Base-by-base conservation (phyloP, 495 filamentous ascomycete genomes). In the Baudoinia panamericana region DNA sequence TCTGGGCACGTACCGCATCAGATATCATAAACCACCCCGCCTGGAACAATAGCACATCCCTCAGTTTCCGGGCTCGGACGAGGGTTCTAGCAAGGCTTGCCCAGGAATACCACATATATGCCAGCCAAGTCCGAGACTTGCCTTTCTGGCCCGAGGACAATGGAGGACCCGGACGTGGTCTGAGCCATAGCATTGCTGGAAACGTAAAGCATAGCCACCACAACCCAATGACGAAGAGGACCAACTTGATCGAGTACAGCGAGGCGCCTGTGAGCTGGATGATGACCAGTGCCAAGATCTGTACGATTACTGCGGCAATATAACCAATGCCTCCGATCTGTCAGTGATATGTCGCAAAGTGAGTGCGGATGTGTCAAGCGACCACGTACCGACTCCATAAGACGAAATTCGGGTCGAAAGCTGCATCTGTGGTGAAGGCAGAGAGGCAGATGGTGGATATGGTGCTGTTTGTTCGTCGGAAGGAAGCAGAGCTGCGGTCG, bases 171-270 rank as follows among this genome's bases (percentile, higher is more conserved):
- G 90, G 90, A 21, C 90, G 73, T 12, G 88, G 75, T 17, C 86
- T 74, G n/a, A 97, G 70, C 83, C 84, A 95, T 44, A 93, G 58
- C 17, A 79, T 80, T 6, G 86, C 82, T 3, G 90, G 90, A 38
- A 95, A 74, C 9, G 86, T 88, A 53, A 97, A 96, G 25, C 75
- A 37, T 37, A 90, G 77, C 90, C 90, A 96, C 90, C 90, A 97
- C n/a, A 76, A 58, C 11, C 90, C 90, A 36, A 95, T 76, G 27
- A 84, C 55, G 53, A 92, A 87, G 8, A 97, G 69, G 3, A 87
- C 55, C 15, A 54, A 45, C 2, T 49, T 41, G 15, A 59, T 53
- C 6, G 39, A 64, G 39, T 41, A 48, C 46, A 50, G 38, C 1
- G 44, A 33, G 5, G 44, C 45, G 17, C 41, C 46, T 5, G 44